phyloP scores from a whole-genome alignment of 495 filamentous ascomycete species.

The Annulohypoxylon stygium region DNA sequence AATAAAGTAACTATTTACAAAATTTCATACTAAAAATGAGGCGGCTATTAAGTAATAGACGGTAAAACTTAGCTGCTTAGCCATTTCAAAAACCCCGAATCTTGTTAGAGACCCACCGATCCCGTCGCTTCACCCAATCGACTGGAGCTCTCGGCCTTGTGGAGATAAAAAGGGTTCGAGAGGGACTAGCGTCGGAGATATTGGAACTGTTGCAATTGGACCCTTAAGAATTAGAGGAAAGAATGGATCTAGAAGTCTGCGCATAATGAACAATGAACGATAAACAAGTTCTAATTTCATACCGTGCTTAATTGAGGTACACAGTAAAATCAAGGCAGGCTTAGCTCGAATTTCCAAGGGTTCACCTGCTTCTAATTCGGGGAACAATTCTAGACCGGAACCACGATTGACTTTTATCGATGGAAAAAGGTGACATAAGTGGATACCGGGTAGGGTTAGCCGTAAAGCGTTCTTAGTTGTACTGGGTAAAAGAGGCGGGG shows the following conservation, averaged over 20 bases:
- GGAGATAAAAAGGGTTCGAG: too few species aligned
- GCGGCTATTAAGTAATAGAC: constrained; percentile 10
- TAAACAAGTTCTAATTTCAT: too few species aligned
- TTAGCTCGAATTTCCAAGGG: not conserved
- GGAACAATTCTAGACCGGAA: constrained; percentile 5
- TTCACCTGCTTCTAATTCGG: constrained; percentile 24
- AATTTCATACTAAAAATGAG: constrained; percentile 12
- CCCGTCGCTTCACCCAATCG: too few species aligned
- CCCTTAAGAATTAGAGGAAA: too few species aligned
- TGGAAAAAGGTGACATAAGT: constrained; percentile 9
- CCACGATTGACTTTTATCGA: constrained; percentile 32
- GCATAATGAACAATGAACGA: too few species aligned
- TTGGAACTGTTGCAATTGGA: too few species aligned
- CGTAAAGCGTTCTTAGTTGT: not conserved
- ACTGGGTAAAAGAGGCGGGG: not conserved
- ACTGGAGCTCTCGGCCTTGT: too few species aligned
- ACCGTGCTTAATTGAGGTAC: too few species aligned
- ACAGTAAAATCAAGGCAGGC: too few species aligned
- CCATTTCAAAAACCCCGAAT: constrained; percentile 1
- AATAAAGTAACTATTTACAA: not conserved
- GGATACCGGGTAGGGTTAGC: constrained; percentile 3
- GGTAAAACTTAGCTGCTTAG: constrained; percentile 32
- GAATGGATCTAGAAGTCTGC: too few species aligned
- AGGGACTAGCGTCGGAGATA: too few species aligned
- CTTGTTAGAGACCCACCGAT: too few species aligned